A percentile compares a stretch with the other conserved stretches of the same genome.
Conservation (phyloP, 1,284 basidiomycete genomes). For the Marasmius fiardii region DNA sequence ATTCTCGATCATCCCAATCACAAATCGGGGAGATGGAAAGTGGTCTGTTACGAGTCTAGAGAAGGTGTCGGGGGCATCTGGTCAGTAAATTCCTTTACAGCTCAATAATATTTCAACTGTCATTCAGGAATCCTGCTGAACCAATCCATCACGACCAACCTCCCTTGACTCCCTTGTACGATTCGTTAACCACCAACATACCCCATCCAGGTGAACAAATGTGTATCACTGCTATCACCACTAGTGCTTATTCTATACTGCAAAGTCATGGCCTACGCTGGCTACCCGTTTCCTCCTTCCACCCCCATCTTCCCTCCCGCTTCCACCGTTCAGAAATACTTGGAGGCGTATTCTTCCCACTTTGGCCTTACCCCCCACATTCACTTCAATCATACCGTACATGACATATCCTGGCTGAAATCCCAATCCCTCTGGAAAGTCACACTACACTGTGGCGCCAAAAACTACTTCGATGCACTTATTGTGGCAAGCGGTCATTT, state of each 20-base stretch:
- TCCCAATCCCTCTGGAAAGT: slow-evolving; percentile 43
- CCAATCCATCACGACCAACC: slow-evolving; percentile 32
- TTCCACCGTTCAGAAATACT: slow-evolving; percentile 53
- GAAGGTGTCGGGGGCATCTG: slow-evolving; percentile 70
- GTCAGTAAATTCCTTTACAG: slow-evolving; percentile 38
- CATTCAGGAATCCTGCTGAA: slow-evolving; percentile 42
- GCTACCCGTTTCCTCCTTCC: slow-evolving; percentile 61
- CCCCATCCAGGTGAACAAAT: slow-evolving; percentile 52
- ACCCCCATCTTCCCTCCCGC: slow-evolving; percentile 68
- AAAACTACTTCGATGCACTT: slow-evolving; percentile 53
- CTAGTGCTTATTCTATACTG: too few relatives aligned
- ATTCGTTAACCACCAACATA: slow-evolving; percentile 72
- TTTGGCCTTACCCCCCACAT: slow-evolving; percentile 60
- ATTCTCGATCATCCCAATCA: slow-evolving; percentile 55
- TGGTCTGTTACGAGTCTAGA: slow-evolving; percentile 59
- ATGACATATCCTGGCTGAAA: slow-evolving; percentile 34
- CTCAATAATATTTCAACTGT: slow-evolving; percentile 7
- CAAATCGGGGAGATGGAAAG: slow-evolving; percentile 55
- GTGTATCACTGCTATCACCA: too few relatives aligned
- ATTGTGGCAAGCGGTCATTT: slow-evolving; percentile 76
- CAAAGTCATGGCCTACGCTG: slow-evolving; percentile 58
- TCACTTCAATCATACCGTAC: slow-evolving; percentile 48
- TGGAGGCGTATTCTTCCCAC: slow-evolving; percentile 53
- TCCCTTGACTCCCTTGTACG: slow-evolving; percentile 73
- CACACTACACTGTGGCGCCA: slow-evolving; percentile 22